Evolutionary conservation across 2,329 filamentous ascomycete genomes (phyloP), one percentile per base, ranked within the genome.

Genomic region (Epichloe scottii): DNA sequence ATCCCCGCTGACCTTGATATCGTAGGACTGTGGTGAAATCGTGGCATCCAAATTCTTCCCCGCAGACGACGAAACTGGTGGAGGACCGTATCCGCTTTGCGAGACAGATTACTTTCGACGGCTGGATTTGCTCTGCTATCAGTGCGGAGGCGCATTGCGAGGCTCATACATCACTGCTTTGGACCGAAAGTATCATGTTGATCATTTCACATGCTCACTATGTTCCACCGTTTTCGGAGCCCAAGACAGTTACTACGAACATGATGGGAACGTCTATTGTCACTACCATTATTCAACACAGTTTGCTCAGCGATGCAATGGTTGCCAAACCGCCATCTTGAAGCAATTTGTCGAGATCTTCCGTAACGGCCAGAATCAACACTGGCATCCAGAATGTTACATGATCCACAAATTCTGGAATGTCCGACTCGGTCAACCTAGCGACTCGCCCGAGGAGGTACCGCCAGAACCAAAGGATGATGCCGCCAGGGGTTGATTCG

Each of bases 341-440:
- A 98, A 98, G 71, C 93, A 98, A 66, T 98, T 98, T 66, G 93
- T 98, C 54, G 93, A 98, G 68, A 97, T 98, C 55, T 98, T 90
- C 69, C 85, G 93, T 59, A 97, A 97, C 67, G 91, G 91, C 2
- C 87, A 95, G 65, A 96, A 97, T 64, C 93, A 98, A 63, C 93
- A 98, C 66, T 98, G 93, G 93, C 93, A 98, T 65, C 93, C 93
- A 2, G 93, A 98, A 69, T 98, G 93, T 68, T 98, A 98, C 69
- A 98, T 98, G 93, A 98, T 98, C 56, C 93, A 98, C 72, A 98
- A 98, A 63, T 98, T 97, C 69, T 98, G 93, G 93, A 98, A 97
- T 64, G 93, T 98, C 53, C 84, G 93, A 48, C 74, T 98, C 38
- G 81, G 82, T 11, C 77, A 82, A 26, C 74, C 78, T 11, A 75